Conservation (phyloP, 2,329 filamentous ascomycete species). For the Colletotrichum endophyticum region DNA sequence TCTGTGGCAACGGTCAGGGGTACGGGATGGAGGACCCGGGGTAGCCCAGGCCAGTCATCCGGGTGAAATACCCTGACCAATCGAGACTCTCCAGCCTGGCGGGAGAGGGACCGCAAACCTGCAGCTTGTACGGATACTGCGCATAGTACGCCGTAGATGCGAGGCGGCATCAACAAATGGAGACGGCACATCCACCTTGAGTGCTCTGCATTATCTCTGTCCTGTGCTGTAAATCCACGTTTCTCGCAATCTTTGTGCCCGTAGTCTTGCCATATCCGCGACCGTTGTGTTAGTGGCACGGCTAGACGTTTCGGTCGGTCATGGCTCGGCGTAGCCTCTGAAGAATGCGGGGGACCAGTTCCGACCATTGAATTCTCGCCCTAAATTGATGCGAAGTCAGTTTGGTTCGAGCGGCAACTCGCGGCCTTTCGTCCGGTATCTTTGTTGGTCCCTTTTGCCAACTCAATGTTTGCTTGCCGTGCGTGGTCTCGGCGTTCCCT, state of each 20-base stretch:
- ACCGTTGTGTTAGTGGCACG: background rate
- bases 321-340: background rate
- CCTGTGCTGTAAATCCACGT: background rate
- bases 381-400: background rate
- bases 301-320: background rate
- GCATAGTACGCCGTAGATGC: background rate
- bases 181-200: background rate
- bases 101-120: background rate
- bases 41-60: background rate
- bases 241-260: background rate
- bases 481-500: background rate
- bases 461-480: background rate
- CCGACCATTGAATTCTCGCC: background rate
- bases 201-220: background rate
- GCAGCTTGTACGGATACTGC: background rate
- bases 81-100: background rate
- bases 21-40: background rate
- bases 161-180: background rate
- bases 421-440: background rate
- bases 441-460: background rate
- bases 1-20: conserved; percentile 1
- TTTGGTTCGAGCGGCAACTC: background rate
- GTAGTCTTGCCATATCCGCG: background rate
- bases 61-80: background rate
- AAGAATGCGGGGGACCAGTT: background rate